Evolutionary conservation across 2,329 filamentous ascomycete species (phyloP).

Genomic region (Ilyonectria destructans): DNA sequence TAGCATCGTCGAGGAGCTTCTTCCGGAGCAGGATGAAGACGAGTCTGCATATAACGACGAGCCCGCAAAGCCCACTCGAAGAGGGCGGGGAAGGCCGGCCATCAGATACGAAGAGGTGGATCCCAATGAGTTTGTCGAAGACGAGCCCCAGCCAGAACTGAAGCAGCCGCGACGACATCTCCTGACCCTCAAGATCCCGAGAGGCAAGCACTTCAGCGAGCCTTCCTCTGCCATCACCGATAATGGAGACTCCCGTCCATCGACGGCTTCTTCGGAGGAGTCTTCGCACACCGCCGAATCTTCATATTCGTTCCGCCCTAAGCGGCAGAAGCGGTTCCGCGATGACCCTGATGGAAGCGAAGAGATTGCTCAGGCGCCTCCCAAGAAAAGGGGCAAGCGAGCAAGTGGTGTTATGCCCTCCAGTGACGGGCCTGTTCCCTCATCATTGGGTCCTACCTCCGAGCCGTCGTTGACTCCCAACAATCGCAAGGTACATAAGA

Average conservation of each 20-base stretch:
- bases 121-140: constrained; percentile 49
- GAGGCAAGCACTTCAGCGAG: constrained; percentile 58
- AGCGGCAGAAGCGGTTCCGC: constrained; percentile 69
- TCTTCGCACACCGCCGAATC: constrained; percentile 66
- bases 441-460: constrained; percentile 39
- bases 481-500: constrained; percentile 56
- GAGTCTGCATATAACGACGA: constrained; percentile 41
- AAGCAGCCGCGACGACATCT: constrained; percentile 53
- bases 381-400: constrained; percentile 58
- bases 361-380: constrained; percentile 54
- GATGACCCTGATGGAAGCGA: constrained; percentile 64
- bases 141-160: constrained; percentile 47
- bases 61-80: constrained; percentile 45
- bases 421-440: constrained; percentile 35
- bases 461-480: constrained; percentile 41
- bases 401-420: constrained; percentile 31
- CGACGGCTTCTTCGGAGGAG: constrained; percentile 68
- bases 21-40: constrained; percentile 39
- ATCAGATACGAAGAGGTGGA: constrained; percentile 51
- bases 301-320: constrained; percentile 69
- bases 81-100: constrained; percentile 46
- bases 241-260: constrained; percentile 66
- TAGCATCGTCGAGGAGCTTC: constrained; percentile 47
- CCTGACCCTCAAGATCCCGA: constrained; percentile 60
- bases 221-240: constrained; percentile 56